Base-by-base conservation (phyloP, 768 basidiomycete species). In the Mycena olivaceomarginata region DNA sequence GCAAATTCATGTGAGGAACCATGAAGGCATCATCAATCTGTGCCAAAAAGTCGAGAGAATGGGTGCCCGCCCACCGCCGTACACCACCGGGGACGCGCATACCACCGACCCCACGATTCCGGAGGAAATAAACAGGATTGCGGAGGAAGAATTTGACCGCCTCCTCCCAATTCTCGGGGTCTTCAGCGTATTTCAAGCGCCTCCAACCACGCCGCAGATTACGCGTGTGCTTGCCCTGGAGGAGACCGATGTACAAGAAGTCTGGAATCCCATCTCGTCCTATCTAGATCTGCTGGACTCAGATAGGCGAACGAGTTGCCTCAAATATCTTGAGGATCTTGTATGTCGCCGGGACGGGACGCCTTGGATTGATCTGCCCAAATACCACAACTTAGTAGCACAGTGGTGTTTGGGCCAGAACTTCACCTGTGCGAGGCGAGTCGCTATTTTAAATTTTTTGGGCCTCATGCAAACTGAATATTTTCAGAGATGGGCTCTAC, bases 131-230 rank as follows among this genome's bases (percentile, higher is more conserved):
- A 31, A 51, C 5, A 13, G 39, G n/a, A 41, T 72, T 40, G 70
- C 37, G 6, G n/a, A 72, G 4, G 63, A 63, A 10, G 22, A 72
- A 37, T 64, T 37, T 18, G 39, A 64, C 11, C 37, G 70, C 22
- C 51, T 65, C 12, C 70, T 65, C 20, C 62, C 62, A 4, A 65
- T 72, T 12, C 63, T 72, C 22, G 70, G 70, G 3, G 70, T 72
- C 40, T 11, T 53, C 51, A 40, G 16, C 37, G 70, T 72, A 10
- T 53, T 72, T 20, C 70, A 72, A 43, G 59, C 53, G 22, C 48
- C 39, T 0, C 48, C 63, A 8, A 65, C 45, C 0, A 16, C 41
- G 39, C 10, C 5, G 8, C 63, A 51, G 2, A 53, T 72, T 8
- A 5, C 62, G 11, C 39, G 63, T 20, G 63, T 72, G 18, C 62